Evolutionary conservation across 306 rosid genomes (phyloP).

Genomic region (Urtica urens): DNA sequence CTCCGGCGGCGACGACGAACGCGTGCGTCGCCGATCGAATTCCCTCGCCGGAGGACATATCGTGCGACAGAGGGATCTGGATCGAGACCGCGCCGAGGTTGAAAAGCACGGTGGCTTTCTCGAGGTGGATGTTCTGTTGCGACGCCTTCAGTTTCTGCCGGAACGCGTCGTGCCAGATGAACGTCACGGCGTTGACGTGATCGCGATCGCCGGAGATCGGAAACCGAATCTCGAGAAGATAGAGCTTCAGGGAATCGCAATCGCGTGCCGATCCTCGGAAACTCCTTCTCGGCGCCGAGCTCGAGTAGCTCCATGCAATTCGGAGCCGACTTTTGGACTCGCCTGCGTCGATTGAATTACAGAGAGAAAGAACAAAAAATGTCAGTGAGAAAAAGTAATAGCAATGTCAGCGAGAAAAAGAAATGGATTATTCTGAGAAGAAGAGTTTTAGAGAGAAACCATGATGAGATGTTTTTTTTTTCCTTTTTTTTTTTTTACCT

Average conservation of each 20-base stretch:
- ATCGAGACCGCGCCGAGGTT: slow-evolving; percentile 83
- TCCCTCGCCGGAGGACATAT: slow-evolving; percentile 71
- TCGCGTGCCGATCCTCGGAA: too few relatives aligned
- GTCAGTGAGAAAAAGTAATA: too few relatives aligned
- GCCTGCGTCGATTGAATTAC: too few relatives aligned
- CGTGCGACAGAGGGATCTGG: slow-evolving; percentile 75
- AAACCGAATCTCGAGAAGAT: slow-evolving; percentile 85
- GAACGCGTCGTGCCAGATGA: slow-evolving; percentile 88
- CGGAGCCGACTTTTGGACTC: too few relatives aligned
- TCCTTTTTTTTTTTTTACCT: too few relatives aligned
- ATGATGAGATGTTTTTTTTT: too few relatives aligned
- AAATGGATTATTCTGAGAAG: too few relatives aligned
- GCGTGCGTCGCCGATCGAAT: slow-evolving; percentile 72
- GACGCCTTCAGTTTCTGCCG: slow-evolving; percentile 74
- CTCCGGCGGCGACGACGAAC: slow-evolving; percentile 75
- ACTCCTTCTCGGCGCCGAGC: too few relatives aligned
- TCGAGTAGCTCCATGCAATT: too few relatives aligned
- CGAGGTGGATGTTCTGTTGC: slow-evolving; percentile 91
- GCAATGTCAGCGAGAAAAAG: too few relatives aligned
- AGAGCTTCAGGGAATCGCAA: slow-evolving; percentile 66
- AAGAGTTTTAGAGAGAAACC: too few relatives aligned
- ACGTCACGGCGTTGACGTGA: slow-evolving; percentile 64
- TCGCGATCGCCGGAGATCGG: slow-evolving; percentile 83
- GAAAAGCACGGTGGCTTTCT: slow-evolving; percentile 78
- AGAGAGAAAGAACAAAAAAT: too few relatives aligned